Percentiles rank a stretch among this genome's conserved stretches.
phyloP scores from a whole-genome alignment of 371 early-diverging fungal species.

The Rhizopus delemar region DNA sequence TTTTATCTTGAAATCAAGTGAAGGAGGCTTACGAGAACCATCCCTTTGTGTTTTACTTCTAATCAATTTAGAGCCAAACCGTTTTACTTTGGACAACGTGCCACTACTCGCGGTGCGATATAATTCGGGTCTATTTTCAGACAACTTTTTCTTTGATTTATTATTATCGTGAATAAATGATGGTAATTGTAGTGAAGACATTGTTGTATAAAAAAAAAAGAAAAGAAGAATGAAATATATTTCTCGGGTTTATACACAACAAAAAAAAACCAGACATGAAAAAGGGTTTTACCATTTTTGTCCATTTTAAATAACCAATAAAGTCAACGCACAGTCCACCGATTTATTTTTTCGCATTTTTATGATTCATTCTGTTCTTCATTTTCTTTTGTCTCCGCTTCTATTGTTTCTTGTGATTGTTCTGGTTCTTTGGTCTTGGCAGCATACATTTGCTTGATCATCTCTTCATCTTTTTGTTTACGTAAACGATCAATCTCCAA shows the following conservation, averaged over 20 bases:
- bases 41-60: conserved; percentile 5
- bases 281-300: background rate
- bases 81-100: conserved; percentile 9
- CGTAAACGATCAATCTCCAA: conserved; percentile 71
- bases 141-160: background rate
- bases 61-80: conserved; percentile 9
- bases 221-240: background rate
- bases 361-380: background rate
- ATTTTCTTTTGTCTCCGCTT: background rate
- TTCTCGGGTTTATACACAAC: background rate
- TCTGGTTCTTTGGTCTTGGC: conserved; percentile 12
- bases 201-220: background rate
- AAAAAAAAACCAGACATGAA: background rate
- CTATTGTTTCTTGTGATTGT: background rate
- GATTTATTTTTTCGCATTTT: background rate
- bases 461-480: conserved; percentile 63
- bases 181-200: conserved; percentile 11
- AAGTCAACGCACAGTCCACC: background rate
- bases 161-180: conserved; percentile 5
- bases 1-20: background rate
- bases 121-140: background rate
- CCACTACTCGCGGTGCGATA: background rate
- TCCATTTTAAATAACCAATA: conserved; percentile 3
- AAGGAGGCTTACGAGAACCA: background rate
- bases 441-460: conserved; percentile 62